Conservation (phyloP, 805 yeast genomes). For the Zygosaccharomyces bisporus region DNA sequence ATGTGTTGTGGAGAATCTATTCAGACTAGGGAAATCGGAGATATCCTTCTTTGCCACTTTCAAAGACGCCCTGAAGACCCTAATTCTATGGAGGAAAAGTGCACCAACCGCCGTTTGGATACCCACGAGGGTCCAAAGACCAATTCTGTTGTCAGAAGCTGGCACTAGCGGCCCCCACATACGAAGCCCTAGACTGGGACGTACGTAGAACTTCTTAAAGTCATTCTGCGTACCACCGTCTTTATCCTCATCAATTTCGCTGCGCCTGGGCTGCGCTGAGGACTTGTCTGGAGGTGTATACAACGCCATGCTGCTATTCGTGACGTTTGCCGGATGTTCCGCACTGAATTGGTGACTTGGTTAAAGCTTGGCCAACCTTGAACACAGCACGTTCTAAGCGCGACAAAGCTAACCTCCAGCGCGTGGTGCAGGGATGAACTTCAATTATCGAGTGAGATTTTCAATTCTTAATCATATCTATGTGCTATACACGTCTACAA, state of each 20-base stretch:
- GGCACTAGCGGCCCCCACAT: slow-evolving; percentile 74
- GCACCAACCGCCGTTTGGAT: slow-evolving; percentile 52
- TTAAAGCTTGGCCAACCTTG: not conserved
- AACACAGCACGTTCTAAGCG: not conserved
- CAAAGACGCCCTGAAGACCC: slow-evolving; percentile 17
- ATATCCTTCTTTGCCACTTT: slow-evolving; percentile 27
- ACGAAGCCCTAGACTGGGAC: slow-evolving; percentile 58
- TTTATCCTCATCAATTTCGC: slow-evolving; percentile 11
- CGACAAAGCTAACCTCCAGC: not conserved
- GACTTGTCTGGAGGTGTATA: slow-evolving; percentile 33
- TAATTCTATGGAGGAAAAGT: slow-evolving; percentile 23
- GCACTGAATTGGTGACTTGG: not conserved
- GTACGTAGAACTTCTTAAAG: slow-evolving; percentile 30
- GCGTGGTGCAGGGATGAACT: not conserved
- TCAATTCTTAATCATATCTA: not conserved
- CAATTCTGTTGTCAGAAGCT: slow-evolving; percentile 59
- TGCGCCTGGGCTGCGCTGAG: slow-evolving; percentile 9
- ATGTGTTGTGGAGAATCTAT: slow-evolving; percentile 33
- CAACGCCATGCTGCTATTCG: slow-evolving; percentile 26
- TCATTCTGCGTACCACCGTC: slow-evolving; percentile 18
- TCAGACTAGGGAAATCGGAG: slow-evolving; percentile 34
- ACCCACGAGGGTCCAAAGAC: slow-evolving; percentile 49
- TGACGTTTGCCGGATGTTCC: not conserved
- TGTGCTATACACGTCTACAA: slow-evolving; percentile 22
- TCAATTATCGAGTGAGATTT: not conserved